Conservation (phyloP, 2,329 filamentous ascomycete species). For the Fusarium sp. region DNA sequence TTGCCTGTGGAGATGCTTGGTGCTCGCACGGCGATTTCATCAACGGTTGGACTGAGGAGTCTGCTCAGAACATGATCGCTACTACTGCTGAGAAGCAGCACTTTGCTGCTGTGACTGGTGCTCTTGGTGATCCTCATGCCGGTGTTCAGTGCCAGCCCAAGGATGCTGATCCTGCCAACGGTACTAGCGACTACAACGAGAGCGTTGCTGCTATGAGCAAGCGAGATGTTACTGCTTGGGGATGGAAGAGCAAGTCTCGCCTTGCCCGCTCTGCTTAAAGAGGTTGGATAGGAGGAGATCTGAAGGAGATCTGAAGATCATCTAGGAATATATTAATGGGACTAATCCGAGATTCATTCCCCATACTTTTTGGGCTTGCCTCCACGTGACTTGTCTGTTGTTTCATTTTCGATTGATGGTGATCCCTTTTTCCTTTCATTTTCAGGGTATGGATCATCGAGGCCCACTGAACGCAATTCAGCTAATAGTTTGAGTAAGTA, state of each 20-base stretch:
- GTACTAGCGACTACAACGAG: constrained; percentile 54
- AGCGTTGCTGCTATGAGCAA: constrained; percentile 40
- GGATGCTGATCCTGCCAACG: constrained; percentile 56
- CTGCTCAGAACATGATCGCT: constrained; percentile 54
- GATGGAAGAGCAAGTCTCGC: constrained; percentile 34
- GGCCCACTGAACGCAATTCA: fast-evolving
- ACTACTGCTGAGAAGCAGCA: constrained; percentile 50
- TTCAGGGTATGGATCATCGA: fast-evolving
- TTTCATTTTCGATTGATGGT: neutral
- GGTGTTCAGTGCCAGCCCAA: constrained; percentile 45
- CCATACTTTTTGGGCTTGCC: neutral
- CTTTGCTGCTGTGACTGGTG: constrained; percentile 49
- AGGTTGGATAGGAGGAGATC: neutral
- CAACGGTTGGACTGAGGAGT: constrained; percentile 56
- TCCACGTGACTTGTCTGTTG: neutral
- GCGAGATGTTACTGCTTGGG: constrained; percentile 34
- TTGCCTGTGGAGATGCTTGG: constrained; percentile 56
- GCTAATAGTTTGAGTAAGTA: fast-evolving
- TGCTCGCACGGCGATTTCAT: constrained; percentile 62
- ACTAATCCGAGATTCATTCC: neutral
- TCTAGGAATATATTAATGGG: neutral
- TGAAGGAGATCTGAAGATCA: neutral
- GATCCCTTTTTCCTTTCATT: neutral
- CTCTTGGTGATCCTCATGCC: constrained; percentile 32
- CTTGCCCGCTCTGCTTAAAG: constrained; percentile 21